phyloP scores from a whole-genome alignment of 2,329 filamentous ascomycete species.

The Calonectria hongkongensis region DNA sequence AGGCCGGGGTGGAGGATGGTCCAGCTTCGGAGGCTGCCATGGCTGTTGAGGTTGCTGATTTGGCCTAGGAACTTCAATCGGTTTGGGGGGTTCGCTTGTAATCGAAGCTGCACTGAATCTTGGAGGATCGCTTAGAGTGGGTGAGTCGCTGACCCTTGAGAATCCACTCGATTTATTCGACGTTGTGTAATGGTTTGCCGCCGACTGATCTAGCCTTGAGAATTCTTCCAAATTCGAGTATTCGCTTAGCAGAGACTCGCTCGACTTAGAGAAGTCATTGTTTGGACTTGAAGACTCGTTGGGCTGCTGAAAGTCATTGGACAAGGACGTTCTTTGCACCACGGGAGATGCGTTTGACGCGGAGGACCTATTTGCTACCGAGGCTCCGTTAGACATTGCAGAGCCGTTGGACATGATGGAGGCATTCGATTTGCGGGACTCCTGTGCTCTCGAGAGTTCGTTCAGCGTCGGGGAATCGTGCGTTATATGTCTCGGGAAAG shows the following conservation, averaged over 20 bases:
- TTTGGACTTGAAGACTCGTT: background rate
- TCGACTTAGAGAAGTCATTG: background rate
- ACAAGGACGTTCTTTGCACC: background rate
- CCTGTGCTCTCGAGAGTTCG: background rate
- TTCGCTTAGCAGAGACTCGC: constrained; percentile 1
- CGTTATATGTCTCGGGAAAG: background rate
- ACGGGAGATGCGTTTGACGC: background rate
- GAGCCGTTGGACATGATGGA: background rate
- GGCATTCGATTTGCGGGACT: background rate
- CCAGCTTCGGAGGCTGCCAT: constrained; percentile 10
- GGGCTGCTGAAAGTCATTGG: background rate
- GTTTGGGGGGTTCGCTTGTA: background rate
- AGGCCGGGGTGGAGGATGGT: background rate
- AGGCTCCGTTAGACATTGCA: background rate
- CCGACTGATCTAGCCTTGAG: background rate
- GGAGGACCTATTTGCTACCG: background rate
- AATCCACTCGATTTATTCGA: constrained; percentile 4
- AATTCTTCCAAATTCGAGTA: constrained; percentile 5
- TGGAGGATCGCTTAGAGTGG: background rate
- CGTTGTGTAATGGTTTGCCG: background rate
- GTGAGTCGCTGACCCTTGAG: constrained; percentile 7
- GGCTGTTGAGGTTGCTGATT: background rate
- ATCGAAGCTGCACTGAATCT: constrained; percentile 10
- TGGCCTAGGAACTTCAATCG: background rate
- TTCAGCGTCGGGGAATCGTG: constrained; percentile 7